Evolutionary conservation across 345 rosid genomes (phyloP).

Genomic region (Psidium friedrichsthalianum): DNA sequence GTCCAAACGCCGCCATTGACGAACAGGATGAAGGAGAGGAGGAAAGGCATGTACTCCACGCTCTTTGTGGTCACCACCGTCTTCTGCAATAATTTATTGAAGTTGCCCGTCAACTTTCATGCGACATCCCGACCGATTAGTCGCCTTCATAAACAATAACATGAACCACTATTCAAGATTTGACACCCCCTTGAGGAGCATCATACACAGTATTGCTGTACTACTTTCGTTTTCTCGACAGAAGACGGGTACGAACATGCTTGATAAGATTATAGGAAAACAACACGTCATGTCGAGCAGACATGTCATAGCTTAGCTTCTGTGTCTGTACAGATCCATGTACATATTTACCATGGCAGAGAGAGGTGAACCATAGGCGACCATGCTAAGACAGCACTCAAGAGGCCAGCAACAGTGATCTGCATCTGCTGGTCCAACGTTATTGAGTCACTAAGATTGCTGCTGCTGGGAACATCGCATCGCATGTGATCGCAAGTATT

Average conservation of each 20-base stretch:
- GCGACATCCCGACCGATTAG: background rate
- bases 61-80: conserved; percentile 41
- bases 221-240: no score
- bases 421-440: conserved; percentile 24
- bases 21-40: conserved; percentile 32
- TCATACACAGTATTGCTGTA: no score
- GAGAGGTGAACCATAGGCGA: conserved; percentile 67
- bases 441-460: conserved; percentile 27
- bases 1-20: conserved; percentile 45
- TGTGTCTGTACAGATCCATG: background rate
- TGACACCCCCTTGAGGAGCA: no score
- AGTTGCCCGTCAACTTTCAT: background rate
- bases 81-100: conserved; percentile 18
- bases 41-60: conserved; percentile 50
- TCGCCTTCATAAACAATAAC: background rate
- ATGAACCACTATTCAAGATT: no score
- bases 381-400: conserved; percentile 49
- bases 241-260: no score
- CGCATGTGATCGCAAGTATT: conserved; percentile 25
- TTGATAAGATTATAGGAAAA: no score
- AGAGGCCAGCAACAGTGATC: conserved; percentile 40
- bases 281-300: background rate
- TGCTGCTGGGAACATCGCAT: conserved; percentile 43
- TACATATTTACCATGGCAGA: conserved; percentile 52
- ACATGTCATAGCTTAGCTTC: background rate